phyloP scores from a whole-genome alignment of 1,139 yeast genomes.

The Candida freyschussii region DNA sequence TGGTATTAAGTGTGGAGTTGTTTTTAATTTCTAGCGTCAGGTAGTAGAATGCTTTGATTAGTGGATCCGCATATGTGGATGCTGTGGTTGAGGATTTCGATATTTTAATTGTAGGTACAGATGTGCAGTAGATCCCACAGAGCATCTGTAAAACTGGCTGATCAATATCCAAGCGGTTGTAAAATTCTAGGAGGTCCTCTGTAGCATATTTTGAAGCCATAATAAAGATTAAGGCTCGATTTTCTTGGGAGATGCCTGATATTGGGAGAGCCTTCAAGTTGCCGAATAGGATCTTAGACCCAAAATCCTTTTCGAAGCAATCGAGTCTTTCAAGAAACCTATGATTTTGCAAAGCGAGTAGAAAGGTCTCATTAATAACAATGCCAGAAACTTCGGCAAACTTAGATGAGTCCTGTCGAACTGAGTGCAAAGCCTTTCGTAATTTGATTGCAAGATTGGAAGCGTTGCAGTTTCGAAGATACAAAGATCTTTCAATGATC shows the following conservation, averaged over 20 bases:
- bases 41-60: constrained; percentile 30
- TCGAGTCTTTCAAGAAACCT: constrained; percentile 19
- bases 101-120: constrained; percentile 18
- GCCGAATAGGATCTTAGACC: constrained; percentile 7
- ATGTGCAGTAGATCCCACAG: constrained; percentile 18
- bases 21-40: constrained; percentile 29
- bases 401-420: constrained; percentile 13
- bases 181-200: constrained; percentile 19
- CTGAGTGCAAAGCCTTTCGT: constrained; percentile 22
- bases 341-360: constrained; percentile 7
- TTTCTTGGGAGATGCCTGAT: constrained; percentile 12
- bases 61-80: constrained; percentile 24
- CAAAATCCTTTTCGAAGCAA: constrained; percentile 10
- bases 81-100: constrained; percentile 7
- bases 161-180: constrained; percentile 16
- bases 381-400: constrained; percentile 2
- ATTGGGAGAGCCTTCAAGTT: constrained; percentile 4
- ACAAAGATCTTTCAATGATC: constrained; percentile 10
- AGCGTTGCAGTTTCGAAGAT: constrained; percentile 2
- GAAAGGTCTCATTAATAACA: constrained; percentile 13
- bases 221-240: constrained; percentile 18
- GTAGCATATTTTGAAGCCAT: constrained; percentile 17
- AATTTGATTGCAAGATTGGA: constrained; percentile 14
- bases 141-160: constrained; percentile 24
- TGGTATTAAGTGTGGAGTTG: constrained; percentile 26